Evolutionary conservation across 805 yeast species (phyloP).

Genomic region (Wickerhamomyces strasburgensis): DNA sequence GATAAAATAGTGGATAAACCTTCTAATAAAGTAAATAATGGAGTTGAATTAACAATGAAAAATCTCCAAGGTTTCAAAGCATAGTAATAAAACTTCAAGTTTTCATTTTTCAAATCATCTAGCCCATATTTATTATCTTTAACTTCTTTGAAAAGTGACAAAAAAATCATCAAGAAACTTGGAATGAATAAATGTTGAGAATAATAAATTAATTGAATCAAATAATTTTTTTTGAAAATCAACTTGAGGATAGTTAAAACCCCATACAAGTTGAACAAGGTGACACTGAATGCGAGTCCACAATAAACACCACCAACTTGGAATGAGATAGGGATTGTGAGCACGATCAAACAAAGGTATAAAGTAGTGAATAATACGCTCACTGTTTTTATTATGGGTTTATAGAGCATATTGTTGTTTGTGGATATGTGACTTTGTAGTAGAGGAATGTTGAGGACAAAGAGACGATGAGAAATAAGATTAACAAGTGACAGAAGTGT

Average conservation of each 20-base stretch:
- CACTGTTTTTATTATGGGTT: conserved; percentile 11
- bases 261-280: conserved; percentile 68
- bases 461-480: too few relatives aligned
- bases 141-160: conserved; percentile 40
- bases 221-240: conserved; percentile 29
- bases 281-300: conserved; percentile 78
- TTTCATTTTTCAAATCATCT: conserved; percentile 17
- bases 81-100: conserved; percentile 26
- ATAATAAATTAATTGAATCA: conserved; percentile 52
- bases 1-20: conserved; percentile 88
- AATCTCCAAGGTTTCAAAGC: conserved; percentile 65
- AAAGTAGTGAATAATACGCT: conserved; percentile 43
- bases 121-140: conserved; percentile 26
- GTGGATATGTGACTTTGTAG: too few relatives aligned
- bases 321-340: conserved; percentile 88
- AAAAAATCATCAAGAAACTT: conserved; percentile 64
- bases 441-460: too few relatives aligned
- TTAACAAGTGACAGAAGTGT: too few relatives aligned
- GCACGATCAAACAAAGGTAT: conserved; percentile 62
- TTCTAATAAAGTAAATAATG: conserved; percentile 82
- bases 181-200: conserved; percentile 82
- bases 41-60: conserved; percentile 74
- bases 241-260: conserved; percentile 68
- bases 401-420: neutral
- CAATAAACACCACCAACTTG: conserved; percentile 90